A percentile compares a stretch with the other conserved stretches of the same genome.
Evolutionary conservation across 139 green algal species (phyloP).

Genomic region (Chlorella sp.): DNA sequence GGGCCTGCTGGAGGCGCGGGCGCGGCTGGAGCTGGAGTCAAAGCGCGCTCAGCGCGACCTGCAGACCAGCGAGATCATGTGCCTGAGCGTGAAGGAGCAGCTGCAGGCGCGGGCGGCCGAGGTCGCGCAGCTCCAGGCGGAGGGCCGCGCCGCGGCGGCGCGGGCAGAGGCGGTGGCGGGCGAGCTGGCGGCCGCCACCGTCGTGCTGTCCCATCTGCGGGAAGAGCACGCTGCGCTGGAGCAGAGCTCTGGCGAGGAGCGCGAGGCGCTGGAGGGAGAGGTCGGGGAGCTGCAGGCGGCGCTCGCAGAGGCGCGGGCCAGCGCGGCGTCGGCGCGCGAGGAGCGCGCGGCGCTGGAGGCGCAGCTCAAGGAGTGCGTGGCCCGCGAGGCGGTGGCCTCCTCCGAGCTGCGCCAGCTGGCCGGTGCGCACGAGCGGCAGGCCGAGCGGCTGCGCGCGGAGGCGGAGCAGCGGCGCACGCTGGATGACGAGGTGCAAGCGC

Average conservation of each 20-base stretch:
- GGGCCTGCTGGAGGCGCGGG: conserved; percentile 16
- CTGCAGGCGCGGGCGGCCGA: conserved; percentile 32
- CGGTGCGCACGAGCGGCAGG: conserved; percentile 7
- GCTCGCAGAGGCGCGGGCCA: not conserved
- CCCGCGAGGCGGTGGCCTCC: not conserved
- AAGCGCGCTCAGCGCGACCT: conserved; percentile 36
- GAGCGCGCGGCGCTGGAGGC: not conserved
- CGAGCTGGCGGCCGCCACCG: not conserved
- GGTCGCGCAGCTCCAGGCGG: conserved; percentile 19
- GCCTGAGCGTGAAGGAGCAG: conserved; percentile 37
- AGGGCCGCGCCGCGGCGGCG: too few species aligned
- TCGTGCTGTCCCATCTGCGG: not conserved
- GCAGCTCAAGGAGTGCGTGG: not conserved
- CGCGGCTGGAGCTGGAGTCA: conserved; percentile 27
- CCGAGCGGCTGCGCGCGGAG: conserved; percentile 28
- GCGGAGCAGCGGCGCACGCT: conserved; percentile 23
- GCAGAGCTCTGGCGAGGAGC: not conserved
- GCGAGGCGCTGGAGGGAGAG: not conserved
- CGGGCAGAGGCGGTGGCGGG: not conserved
- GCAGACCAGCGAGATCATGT: conserved; percentile 36
- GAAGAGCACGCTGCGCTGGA: not conserved
- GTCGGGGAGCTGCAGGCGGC: not conserved
- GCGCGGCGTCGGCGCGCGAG: not conserved
- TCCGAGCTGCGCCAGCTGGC: conserved; percentile 19
- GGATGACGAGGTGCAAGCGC: conserved; percentile 34